Evolutionary conservation across 2,329 filamentous ascomycete genomes (phyloP).

Genomic region (Colletotrichum siamense): DNA sequence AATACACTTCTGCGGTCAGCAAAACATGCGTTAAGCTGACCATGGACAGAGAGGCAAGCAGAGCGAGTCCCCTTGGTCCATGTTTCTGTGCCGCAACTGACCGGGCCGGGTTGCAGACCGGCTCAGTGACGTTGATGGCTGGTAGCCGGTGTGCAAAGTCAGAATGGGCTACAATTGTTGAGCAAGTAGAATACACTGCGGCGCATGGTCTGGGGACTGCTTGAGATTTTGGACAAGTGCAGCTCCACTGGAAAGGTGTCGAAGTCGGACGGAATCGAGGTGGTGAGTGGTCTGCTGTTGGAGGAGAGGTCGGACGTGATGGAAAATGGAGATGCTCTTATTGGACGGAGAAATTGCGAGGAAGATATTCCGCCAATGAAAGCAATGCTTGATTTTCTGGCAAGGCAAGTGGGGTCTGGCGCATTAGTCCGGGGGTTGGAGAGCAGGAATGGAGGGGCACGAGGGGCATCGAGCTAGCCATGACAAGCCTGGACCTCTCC

Average conservation of each 20-base stretch:
- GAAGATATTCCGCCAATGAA: slow-evolving; percentile 15
- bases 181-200: neutral
- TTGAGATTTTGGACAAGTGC: neutral
- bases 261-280: neutral
- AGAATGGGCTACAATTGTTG: neutral
- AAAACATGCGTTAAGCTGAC: neutral
- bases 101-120: neutral
- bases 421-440: neutral
- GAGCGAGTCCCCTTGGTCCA: neutral
- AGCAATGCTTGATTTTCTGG: neutral
- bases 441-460: slow-evolving; percentile 3
- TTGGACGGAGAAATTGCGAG: slow-evolving; percentile 14
- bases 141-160: neutral
- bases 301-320: neutral
- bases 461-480: neutral
- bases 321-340: neutral
- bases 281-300: neutral
- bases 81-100: neutral
- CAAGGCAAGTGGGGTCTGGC: neutral
- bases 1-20: neutral
- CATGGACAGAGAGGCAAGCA: neutral
- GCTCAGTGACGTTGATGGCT: neutral
- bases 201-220: neutral
- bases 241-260: neutral
- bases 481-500: neutral